These are phyloP conservation scores for Lasiodiplodia sp. DNA, from an alignment of 2,329 filamentous ascomycete genomes.

Conservation along the genomic window DNA sequence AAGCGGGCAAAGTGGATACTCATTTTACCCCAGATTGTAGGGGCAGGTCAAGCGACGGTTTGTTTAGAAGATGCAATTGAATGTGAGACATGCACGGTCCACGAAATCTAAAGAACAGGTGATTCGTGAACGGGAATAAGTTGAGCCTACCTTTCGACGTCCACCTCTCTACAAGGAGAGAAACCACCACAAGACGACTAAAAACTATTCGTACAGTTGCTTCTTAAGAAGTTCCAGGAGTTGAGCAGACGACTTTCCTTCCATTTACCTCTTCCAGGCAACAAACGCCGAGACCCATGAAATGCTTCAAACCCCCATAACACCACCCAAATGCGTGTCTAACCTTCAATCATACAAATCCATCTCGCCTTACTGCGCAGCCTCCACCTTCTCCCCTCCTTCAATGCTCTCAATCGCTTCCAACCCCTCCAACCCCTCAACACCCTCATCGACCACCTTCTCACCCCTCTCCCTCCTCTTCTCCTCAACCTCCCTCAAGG, in stretches of 20 bases:
- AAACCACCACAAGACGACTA: not conserved
- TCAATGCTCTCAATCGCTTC: not conserved
- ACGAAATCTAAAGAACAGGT: not conserved
- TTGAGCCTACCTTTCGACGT: not conserved
- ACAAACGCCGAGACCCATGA: not conserved
- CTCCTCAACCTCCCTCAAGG: constrained; percentile 10
- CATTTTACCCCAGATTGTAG: not conserved
- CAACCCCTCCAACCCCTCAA: constrained; percentile 16
- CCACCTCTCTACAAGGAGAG: not conserved
- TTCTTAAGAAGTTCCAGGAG: not conserved
- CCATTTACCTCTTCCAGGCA: not conserved
- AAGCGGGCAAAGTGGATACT: not conserved
- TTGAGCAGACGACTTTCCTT: not conserved
- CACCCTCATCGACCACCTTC: not conserved
- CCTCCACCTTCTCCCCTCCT: not conserved
- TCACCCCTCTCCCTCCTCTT: constrained; percentile 14
- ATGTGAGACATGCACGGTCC: not conserved
- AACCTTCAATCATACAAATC: not conserved
- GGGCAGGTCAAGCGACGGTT: not conserved
- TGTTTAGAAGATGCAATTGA: not conserved
- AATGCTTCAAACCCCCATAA: not conserved
- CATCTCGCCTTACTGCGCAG: not conserved
- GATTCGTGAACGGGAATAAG: no score
- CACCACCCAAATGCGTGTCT: not conserved
- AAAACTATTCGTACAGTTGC: not conserved